Conservation (phyloP, 1,139 yeast species). For the Suhomyces kunorum region DNA sequence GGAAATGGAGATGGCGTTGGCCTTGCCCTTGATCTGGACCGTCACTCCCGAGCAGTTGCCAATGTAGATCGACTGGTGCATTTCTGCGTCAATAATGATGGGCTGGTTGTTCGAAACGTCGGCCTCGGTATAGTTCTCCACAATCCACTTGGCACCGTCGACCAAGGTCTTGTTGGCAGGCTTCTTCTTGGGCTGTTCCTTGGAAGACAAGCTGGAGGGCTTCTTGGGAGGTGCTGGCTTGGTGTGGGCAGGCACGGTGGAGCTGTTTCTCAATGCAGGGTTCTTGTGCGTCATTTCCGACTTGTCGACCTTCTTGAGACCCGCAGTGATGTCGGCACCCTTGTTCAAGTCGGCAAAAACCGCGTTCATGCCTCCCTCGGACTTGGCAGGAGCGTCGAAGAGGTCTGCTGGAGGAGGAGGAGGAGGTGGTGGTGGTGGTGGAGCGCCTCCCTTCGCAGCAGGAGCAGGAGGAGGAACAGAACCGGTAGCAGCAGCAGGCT, state of each 20-base stretch:
- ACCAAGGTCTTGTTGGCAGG: slow-evolving; percentile 76
- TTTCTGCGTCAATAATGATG: slow-evolving; percentile 72
- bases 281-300: slow-evolving; percentile 95
- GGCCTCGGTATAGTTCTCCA: slow-evolving; percentile 70
- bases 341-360: slow-evolving; percentile 89
- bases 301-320: slow-evolving; percentile 87
- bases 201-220: slow-evolving; percentile 58
- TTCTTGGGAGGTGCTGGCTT: slow-evolving; percentile 73
- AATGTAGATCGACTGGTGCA: slow-evolving; percentile 85
- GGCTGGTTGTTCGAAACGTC: slow-evolving; percentile 45
- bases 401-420: slow-evolving; percentile 59
- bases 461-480: slow-evolving; percentile 40
- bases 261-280: slow-evolving; percentile 68
- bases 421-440: slow-evolving; percentile 61
- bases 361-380: slow-evolving; percentile 70
- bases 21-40: slow-evolving; percentile 85
- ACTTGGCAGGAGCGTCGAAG: slow-evolving; percentile 41
- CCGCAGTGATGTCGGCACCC: slow-evolving; percentile 82
- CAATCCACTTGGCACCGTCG: slow-evolving; percentile 83
- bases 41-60: slow-evolving; percentile 77
- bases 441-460: slow-evolving; percentile 48
- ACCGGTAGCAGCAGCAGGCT: slow-evolving; percentile 27
- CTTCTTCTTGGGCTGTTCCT: slow-evolving; percentile 48
- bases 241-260: slow-evolving; percentile 40
- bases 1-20: slow-evolving; percentile 81